Conservation (phyloP, 352 stramenopile genomes). For the Blastocystis hominis region DNA sequence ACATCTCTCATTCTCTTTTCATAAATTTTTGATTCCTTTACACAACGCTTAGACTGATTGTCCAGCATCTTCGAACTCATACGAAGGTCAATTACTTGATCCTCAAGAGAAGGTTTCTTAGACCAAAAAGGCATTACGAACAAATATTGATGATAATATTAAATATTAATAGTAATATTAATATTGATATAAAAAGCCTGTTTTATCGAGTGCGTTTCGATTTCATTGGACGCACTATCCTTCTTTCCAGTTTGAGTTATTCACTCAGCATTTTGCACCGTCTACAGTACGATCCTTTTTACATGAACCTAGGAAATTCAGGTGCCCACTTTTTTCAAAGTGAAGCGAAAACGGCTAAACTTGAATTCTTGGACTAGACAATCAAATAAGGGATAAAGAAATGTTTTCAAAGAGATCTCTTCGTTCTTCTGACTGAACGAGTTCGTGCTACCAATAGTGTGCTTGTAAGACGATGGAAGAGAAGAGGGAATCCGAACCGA, state of each 20-base stretch:
- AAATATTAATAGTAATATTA: background rate
- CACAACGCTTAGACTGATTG: conserved; percentile 23
- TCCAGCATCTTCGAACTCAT: conserved; percentile 24
- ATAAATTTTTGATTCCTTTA: background rate
- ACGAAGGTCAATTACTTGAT: conserved; percentile 45
- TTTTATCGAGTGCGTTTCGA: background rate
- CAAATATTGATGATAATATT: background rate
- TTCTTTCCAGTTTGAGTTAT: background rate
- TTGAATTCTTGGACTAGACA: too few species aligned
- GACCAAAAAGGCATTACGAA: conserved; percentile 18
- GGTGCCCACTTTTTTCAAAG: too few species aligned
- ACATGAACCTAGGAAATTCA: too few species aligned
- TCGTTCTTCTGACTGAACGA: background rate
- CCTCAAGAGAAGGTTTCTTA: conserved; percentile 36
- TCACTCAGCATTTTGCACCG: too few species aligned
- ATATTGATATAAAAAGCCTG: background rate
- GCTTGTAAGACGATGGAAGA: background rate
- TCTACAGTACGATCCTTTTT: too few species aligned
- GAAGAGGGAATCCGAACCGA: background rate
- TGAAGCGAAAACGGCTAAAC: too few species aligned
- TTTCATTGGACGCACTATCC: background rate
- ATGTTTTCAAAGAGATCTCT: background rate
- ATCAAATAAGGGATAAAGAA: background rate
- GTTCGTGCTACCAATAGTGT: background rate
- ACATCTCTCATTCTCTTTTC: conserved; percentile 17